Conservation (phyloP, 208 protist species). For the Trichomonas gallinae region DNA sequence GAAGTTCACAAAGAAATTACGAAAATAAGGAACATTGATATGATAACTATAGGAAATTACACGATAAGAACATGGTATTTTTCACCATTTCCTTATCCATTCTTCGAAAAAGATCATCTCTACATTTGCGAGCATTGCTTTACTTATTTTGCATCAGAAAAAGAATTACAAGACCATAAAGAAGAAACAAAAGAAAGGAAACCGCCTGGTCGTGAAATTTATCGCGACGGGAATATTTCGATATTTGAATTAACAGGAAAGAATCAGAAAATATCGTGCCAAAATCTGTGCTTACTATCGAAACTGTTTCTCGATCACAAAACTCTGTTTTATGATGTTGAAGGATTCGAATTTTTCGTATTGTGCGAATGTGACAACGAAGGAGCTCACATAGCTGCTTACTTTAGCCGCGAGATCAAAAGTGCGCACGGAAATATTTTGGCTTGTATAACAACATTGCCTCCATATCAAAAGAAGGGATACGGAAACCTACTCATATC, state of each 20-base stretch:
- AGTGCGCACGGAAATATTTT: not conserved
- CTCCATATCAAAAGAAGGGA: slow-evolving; percentile 44
- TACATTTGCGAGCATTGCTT: slow-evolving; percentile 91
- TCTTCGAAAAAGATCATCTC: not conserved
- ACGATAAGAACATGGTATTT: slow-evolving; percentile 91
- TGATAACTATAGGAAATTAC: slow-evolving; percentile 76
- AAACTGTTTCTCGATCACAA: slow-evolving; percentile 99
- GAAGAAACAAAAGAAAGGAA: slow-evolving; percentile 34
- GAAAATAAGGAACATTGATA: slow-evolving; percentile 84
- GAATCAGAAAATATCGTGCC: slow-evolving; percentile 35
- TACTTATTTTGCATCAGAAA: slow-evolving; percentile 68
- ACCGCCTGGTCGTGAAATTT: slow-evolving; percentile 70
- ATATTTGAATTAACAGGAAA: slow-evolving; percentile 70
- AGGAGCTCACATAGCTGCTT: slow-evolving; percentile 79
- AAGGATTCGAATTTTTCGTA: slow-evolving; percentile 96
- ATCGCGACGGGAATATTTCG: slow-evolving; percentile 55
- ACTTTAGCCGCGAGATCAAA: slow-evolving; percentile 73
- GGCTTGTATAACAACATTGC: not conserved
- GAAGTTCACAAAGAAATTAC: slow-evolving; percentile 66
- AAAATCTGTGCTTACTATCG: slow-evolving; percentile 91
- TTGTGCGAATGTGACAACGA: slow-evolving; percentile 70
- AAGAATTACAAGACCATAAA: slow-evolving; percentile 52
- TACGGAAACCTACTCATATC: slow-evolving; percentile 93
- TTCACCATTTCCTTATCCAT: slow-evolving; percentile 70
- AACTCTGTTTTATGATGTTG: slow-evolving; percentile 95